phyloP scores from a whole-genome alignment of 331 rosid species.

The Telfairia occidentalis region DNA sequence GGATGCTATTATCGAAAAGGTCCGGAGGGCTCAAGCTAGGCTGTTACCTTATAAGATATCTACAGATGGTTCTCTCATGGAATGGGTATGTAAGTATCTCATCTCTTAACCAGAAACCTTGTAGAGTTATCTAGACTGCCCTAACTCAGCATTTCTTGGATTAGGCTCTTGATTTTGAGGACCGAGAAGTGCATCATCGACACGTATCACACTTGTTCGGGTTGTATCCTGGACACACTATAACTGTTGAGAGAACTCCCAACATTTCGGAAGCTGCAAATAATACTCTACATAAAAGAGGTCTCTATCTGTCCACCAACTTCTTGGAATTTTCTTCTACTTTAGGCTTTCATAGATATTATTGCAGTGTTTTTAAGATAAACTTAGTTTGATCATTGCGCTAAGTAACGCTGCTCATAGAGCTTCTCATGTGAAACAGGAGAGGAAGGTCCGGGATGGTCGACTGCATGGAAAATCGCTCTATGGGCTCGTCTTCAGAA shows the following conservation, averaged over 20 bases:
- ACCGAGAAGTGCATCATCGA: slow-evolving; percentile 70
- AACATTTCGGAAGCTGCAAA: slow-evolving; percentile 67
- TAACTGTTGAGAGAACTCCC: slow-evolving; percentile 55
- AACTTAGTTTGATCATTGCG: neutral
- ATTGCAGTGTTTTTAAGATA: no score
- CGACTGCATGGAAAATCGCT: slow-evolving; percentile 78
- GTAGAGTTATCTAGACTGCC: neutral
- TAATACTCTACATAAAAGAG: slow-evolving; percentile 65
- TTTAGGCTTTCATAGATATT: neutral
- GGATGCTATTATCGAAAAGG: slow-evolving; percentile 49
- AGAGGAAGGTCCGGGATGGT: slow-evolving; percentile 98
- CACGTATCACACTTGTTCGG: slow-evolving; percentile 82
- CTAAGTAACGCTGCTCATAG: neutral
- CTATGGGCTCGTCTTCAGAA: slow-evolving; percentile 80
- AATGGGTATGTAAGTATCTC: slow-evolving; percentile 57
- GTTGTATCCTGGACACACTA: slow-evolving; percentile 83
- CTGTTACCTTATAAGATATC: slow-evolving; percentile 61
- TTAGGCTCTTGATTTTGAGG: slow-evolving; percentile 83
- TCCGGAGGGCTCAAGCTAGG: slow-evolving; percentile 41
- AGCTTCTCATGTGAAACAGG: slow-evolving; percentile 31
- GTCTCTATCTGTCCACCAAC: slow-evolving; percentile 23
- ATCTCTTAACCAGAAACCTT: neutral
- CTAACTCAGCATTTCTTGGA: slow-evolving; percentile 8
- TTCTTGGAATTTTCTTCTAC: slow-evolving; percentile 3
- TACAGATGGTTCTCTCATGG: slow-evolving; percentile 84